A percentile compares a stretch with the other conserved stretches of the same genome.
These are phyloP conservation scores for Ceratobasidium sp. DNA, from an alignment of 1,284 basidiomycete genomes.

Conservation along the genomic window DNA sequence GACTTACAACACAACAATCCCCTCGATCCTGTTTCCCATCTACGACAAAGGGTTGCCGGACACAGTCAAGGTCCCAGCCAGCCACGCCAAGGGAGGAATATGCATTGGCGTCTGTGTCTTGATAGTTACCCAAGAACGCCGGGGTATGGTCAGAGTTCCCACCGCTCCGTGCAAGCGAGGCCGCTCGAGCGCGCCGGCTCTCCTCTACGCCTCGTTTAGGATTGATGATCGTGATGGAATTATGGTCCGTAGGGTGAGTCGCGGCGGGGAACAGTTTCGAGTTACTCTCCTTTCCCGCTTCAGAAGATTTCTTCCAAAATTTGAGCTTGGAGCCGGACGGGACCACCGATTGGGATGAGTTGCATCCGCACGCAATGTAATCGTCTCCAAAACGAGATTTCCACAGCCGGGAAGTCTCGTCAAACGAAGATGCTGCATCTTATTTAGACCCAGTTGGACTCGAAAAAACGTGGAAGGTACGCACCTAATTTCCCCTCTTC, in stretches of 20 bases:
- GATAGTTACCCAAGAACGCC: conserved; percentile 23
- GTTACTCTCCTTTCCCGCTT: neutral
- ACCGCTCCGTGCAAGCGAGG: neutral
- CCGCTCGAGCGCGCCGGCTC: conserved; percentile 9
- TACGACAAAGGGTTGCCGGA: conserved; percentile 30
- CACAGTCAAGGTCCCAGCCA: conserved; percentile 41
- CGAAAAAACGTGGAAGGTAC: neutral
- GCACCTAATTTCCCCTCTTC: conserved; percentile 44
- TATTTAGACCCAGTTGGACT: neutral
- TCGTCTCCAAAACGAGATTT: conserved; percentile 30
- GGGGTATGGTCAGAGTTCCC: conserved; percentile 13
- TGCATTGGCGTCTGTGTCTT: conserved; percentile 8
- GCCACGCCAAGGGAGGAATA: conserved; percentile 12
- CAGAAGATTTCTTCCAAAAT: conserved; percentile 36
- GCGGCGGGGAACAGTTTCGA: neutral
- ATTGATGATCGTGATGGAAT: conserved; percentile 22
- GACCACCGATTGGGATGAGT: neutral
- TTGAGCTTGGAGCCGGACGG: conserved; percentile 19
- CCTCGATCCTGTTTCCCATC: conserved; percentile 30
- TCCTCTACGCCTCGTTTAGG: conserved; percentile 33
- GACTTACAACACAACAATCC: conserved; percentile 38
- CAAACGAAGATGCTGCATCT: conserved; percentile 29
- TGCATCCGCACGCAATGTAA: conserved; percentile 32
- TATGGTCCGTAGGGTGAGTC: conserved; percentile 38
- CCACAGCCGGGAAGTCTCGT: conserved; percentile 34